phyloP scores from a whole-genome alignment of 1,284 basidiomycete species.

The Malassezia dermatis region DNA sequence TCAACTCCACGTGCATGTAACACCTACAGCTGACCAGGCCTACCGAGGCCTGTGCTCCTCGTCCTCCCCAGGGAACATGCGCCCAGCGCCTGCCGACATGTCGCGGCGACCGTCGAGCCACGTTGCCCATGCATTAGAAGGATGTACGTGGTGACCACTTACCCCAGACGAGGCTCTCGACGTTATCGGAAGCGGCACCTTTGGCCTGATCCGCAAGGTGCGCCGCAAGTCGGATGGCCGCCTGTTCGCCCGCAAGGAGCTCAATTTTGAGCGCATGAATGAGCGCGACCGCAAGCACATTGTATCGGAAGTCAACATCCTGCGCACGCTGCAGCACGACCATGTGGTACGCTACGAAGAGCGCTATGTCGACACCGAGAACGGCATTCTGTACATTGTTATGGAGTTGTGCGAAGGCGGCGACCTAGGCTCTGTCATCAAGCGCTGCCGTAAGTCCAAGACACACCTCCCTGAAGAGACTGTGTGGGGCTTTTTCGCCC shows the following conservation, averaged over 20 bases:
- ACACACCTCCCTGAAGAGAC: slow-evolving; percentile 66
- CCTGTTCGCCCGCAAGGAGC: slow-evolving; percentile 83
- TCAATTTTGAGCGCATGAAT: slow-evolving; percentile 88
- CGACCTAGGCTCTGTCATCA: slow-evolving; percentile 76
- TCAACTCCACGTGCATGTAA: slow-evolving; percentile 14
- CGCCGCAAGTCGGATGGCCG: slow-evolving; percentile 71
- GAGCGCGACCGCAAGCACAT: slow-evolving; percentile 88
- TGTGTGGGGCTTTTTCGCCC: slow-evolving; percentile 88
- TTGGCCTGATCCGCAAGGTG: slow-evolving; percentile 90
- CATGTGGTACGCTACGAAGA: slow-evolving; percentile 91
- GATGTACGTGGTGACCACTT: slow-evolving; percentile 2
- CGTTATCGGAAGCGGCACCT: slow-evolving; percentile 90
- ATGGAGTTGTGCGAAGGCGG: slow-evolving; percentile 75
- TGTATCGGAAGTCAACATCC: slow-evolving; percentile 93
- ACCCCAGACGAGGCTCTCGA: slow-evolving; percentile 63
- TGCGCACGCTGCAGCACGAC: slow-evolving; percentile 83
- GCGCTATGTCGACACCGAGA: slow-evolving; percentile 77
- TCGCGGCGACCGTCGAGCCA: background rate
- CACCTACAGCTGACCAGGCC: slow-evolving; percentile 11
- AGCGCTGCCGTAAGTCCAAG: slow-evolving; percentile 54
- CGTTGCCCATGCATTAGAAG: slow-evolving; percentile 12
- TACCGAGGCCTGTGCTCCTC: background rate
- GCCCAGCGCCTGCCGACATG: background rate
- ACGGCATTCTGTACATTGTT: slow-evolving; percentile 52
- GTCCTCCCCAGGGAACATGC: background rate